These are phyloP conservation scores for Zymoseptoria ardabiliae DNA, from an alignment of 2,329 filamentous ascomycete species.

Conservation along the genomic window DNA sequence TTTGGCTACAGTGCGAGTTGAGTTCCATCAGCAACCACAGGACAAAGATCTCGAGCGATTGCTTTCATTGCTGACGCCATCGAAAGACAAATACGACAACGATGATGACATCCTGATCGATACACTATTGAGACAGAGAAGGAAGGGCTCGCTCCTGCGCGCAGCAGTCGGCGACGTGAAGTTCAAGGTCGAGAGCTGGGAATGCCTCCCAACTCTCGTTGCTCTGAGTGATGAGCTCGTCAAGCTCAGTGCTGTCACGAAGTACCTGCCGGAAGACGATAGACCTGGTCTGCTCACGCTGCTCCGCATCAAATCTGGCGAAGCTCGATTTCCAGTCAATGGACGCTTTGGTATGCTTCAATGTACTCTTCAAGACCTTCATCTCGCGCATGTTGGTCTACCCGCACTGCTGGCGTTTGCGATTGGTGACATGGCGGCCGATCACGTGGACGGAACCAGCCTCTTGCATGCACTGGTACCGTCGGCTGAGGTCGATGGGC, in stretches of 20 bases:
- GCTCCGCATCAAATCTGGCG: conserved; percentile 56
- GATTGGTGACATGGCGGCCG: conserved; percentile 60
- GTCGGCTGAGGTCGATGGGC: conserved; percentile 31
- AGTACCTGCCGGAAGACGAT: conserved; percentile 94
- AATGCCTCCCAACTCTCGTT: conserved; percentile 60
- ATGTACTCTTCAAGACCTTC: conserved; percentile 53
- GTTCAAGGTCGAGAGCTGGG: conserved; percentile 54
- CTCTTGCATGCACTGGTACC: conserved; percentile 59
- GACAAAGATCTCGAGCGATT: conserved; percentile 75
- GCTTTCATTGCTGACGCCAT: conserved; percentile 80
- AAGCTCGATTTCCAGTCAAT: conserved; percentile 56
- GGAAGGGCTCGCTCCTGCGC: conserved; percentile 76
- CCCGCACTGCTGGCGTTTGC: conserved; percentile 78
- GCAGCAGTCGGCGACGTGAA: conserved; percentile 59
- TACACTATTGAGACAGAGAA: conserved; percentile 75
- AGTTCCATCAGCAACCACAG: conserved; percentile 65
- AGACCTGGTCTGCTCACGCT: conserved; percentile 79
- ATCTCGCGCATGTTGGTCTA: conserved; percentile 74
- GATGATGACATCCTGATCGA: conserved; percentile 94
- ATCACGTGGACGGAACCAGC: conserved; percentile 48
- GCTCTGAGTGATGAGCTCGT: conserved; percentile 67
- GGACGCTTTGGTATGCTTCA: conserved; percentile 59
- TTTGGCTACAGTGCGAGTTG: conserved; percentile 49
- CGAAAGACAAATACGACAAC: conserved; percentile 78
- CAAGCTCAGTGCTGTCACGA: conserved; percentile 78